Evolutionary conservation across 495 filamentous ascomycete species (phyloP).

Genomic region (Trichoderma orchidacearum): DNA sequence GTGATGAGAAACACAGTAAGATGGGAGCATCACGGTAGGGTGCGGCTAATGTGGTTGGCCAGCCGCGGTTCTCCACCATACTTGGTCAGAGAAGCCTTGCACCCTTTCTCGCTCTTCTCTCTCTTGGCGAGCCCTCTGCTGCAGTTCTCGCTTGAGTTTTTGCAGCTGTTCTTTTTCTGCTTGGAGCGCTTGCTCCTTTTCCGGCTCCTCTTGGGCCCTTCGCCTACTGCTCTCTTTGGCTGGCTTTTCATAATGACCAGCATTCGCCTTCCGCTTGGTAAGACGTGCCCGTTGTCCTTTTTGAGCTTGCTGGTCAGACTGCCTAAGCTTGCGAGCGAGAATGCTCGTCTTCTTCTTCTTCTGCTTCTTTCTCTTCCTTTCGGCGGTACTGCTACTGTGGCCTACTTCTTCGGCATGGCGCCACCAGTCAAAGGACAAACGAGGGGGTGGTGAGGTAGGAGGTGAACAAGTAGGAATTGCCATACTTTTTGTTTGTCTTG

Average conservation of each 20-base stretch:
- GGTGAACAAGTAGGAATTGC: slow-evolving; percentile 8
- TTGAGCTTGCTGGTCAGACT: neutral
- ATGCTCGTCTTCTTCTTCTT: neutral
- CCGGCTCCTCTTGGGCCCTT: neutral
- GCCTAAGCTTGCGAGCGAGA: neutral
- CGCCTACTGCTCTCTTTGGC: neutral
- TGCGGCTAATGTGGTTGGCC: neutral
- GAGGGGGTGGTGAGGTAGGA: neutral
- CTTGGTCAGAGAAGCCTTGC: neutral
- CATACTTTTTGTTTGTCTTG: slow-evolving; percentile 96
- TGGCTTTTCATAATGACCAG: neutral
- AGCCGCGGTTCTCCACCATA: neutral
- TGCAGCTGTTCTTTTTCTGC: slow-evolving; percentile 79
- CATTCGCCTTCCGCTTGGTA: neutral
- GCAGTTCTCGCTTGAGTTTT: slow-evolving; percentile 7
- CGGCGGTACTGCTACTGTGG: neutral
- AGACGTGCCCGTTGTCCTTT: neutral
- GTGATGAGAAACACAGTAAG: neutral
- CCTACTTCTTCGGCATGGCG: neutral
- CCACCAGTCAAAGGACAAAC: slow-evolving; percentile 3
- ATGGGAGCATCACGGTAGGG: neutral
- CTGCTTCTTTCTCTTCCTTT: neutral
- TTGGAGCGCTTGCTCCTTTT: slow-evolving; percentile 59
- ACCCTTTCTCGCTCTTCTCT: neutral
- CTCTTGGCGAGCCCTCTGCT: neutral